phyloP scores from a whole-genome alignment of 2,329 filamentous ascomycete genomes.

The Neonectria magnoliae region DNA sequence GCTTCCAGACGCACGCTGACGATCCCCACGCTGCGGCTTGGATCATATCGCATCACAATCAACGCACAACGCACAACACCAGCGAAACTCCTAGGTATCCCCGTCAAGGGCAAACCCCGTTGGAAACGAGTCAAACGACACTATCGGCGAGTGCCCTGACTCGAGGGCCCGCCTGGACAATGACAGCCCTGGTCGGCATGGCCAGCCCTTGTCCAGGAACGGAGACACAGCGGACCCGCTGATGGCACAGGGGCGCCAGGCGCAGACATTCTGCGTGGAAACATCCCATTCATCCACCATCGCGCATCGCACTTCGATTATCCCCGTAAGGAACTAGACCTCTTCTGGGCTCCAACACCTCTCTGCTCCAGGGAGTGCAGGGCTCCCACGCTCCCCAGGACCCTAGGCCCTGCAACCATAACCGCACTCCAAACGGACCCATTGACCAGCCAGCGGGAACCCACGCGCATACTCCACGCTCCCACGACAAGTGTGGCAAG shows the following conservation, averaged over 20 bases:
- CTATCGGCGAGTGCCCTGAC: constrained; percentile 37
- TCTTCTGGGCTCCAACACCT: constrained; percentile 23
- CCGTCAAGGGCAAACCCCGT: constrained; percentile 30
- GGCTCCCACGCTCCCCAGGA: neutral
- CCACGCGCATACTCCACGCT: constrained; percentile 7
- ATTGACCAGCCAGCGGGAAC: constrained; percentile 13
- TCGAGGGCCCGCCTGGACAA: constrained; percentile 31
- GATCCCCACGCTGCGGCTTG: constrained; percentile 7
- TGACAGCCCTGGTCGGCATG: constrained; percentile 8
- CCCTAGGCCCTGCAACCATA: neutral
- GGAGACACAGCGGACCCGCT: constrained; percentile 36
- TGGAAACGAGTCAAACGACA: constrained; percentile 26
- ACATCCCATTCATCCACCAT: constrained; percentile 34
- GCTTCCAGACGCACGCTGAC: neutral
- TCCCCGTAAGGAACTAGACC: constrained; percentile 33
- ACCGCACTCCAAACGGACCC: neutral
- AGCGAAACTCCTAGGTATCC: constrained; percentile 33
- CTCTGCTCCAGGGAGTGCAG: neutral
- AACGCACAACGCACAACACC: constrained; percentile 38
- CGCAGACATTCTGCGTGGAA: constrained; percentile 34
- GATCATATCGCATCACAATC: constrained; percentile 29
- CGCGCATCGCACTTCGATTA: constrained; percentile 23
- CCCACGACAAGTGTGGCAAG: constrained; percentile 3
- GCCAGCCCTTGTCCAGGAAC: constrained; percentile 39
- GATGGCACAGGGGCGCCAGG: constrained; percentile 29